These are phyloP conservation scores for Dioscorea cayenensis DNA, from an alignment of 116 monocot genomes.

Conservation along the genomic window DNA sequence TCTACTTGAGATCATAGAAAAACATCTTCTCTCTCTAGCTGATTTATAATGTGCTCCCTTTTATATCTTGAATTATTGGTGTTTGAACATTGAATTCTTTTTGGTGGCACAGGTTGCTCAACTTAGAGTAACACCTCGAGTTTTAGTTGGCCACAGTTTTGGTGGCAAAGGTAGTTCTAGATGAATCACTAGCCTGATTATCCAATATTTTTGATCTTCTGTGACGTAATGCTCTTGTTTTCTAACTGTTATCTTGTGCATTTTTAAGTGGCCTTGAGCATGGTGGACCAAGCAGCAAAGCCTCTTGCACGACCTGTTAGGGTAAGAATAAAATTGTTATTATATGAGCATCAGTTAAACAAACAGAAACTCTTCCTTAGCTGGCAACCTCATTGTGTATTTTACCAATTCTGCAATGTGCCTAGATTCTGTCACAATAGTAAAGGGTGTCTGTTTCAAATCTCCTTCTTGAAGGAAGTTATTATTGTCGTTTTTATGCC, in stretches of 20 bases:
- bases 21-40: too few species aligned
- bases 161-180: slow-evolving; percentile 77
- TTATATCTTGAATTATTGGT: neutral
- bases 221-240: neutral
- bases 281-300: slow-evolving; percentile 99
- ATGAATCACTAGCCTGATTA: neutral
- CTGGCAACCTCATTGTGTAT: neutral
- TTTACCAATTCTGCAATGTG: neutral
- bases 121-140: slow-evolving; percentile 78
- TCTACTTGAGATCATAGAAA: too few species aligned
- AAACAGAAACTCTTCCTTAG: neutral
- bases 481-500: too few species aligned
- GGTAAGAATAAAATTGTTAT: slow-evolving; percentile 33
- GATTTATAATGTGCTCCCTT: neutral
- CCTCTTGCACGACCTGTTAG: slow-evolving; percentile 91
- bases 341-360: neutral
- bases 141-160: slow-evolving; percentile 95
- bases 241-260: neutral
- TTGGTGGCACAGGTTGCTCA: slow-evolving; percentile 52
- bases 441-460: neutral
- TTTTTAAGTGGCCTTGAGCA: slow-evolving; percentile 73
- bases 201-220: neutral
- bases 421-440: neutral
- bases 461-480: too few species aligned
- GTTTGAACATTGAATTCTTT: slow-evolving; percentile 5